Evolutionary conservation across 352 stramenopile species (phyloP), one percentile per base, ranked within the genome.

Genomic region (Globisporangium cederbergense): DNA sequence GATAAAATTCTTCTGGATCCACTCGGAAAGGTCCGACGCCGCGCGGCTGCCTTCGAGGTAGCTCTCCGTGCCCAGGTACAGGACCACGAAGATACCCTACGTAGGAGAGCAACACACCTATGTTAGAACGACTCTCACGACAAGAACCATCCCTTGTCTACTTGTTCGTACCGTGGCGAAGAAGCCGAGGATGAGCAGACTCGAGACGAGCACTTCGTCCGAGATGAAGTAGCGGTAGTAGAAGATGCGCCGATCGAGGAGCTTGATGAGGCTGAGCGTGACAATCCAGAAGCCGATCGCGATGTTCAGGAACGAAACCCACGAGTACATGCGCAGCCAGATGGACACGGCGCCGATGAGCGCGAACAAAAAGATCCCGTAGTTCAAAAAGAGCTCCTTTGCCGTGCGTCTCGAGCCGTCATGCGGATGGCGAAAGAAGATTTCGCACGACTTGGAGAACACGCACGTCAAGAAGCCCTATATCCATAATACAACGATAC

Each of bases 171-270:
- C 86, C 45, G 87, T 93, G 14, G 81, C 81, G 67, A 93, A 96
- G 60, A 93, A 94, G 1, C 87, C 83, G 28, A 94, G 66, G 50
- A 96, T 92, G 46, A 96, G 71, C 47, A 93, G 57, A 45, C 66
- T 70, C 18, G 87, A 93, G 36, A 96, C 87, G 13, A 96, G 75
- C 61, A 94, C 86, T 70, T 96, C 86, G 60, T 96, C 87, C 32
- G 87, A 94, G 59, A 96, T 82, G 64, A 96, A 96, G 67, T 91
- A 90, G 3, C 87, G 87, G 56, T 96, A 96, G 73, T 94, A 93
- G 49, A 96, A 96, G 49, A 96, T 78, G 20, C 87, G 87, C 14
- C 83, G 87, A 59, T 96, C 85, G 25, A 94, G 64, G 22, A 93
- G 77, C 74, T 92, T 94, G 65, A 94, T 81, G 1, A 91, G 65